A percentile compares a stretch with the other conserved stretches of the same genome.
These are phyloP conservation scores for Pisolithus microcarpus DNA, from an alignment of 768 basidiomycete genomes.

Conservation along the genomic window DNA sequence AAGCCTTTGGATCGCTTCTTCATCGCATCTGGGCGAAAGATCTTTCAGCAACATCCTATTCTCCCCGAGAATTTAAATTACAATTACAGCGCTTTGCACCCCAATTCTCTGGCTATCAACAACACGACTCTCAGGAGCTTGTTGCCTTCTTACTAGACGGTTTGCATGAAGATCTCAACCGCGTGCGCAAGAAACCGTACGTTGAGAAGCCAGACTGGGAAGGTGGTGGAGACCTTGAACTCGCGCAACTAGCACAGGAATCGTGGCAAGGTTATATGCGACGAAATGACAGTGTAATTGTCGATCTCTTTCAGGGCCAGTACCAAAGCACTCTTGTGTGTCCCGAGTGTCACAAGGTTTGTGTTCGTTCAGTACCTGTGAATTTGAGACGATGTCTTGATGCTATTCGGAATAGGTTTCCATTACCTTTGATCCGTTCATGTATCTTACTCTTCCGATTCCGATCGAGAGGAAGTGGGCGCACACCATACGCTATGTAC, in stretches of 20 bases:
- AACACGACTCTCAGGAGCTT: slow-evolving; percentile 97
- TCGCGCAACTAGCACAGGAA: slow-evolving; percentile 72
- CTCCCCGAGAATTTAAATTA: slow-evolving; percentile 91
- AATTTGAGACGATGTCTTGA: not conserved
- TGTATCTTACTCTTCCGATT: slow-evolving; percentile 95
- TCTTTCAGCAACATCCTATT: slow-evolving; percentile 54
- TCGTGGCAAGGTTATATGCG: slow-evolving; percentile 96
- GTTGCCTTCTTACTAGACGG: slow-evolving; percentile 94
- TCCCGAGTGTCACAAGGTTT: slow-evolving; percentile 89
- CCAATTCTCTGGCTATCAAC: slow-evolving; percentile 95
- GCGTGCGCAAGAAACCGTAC: slow-evolving; percentile 89
- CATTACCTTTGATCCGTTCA: slow-evolving; percentile 98
- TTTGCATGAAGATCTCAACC: slow-evolving; percentile 93
- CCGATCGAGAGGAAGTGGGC: slow-evolving; percentile 86
- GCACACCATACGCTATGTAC: slow-evolving; percentile 68
- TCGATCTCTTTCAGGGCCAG: slow-evolving; percentile 97
- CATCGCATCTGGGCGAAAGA: slow-evolving; percentile 73
- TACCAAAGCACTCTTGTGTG: slow-evolving; percentile 93
- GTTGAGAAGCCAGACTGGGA: slow-evolving; percentile 99
- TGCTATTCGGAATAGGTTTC: slow-evolving; percentile 58
- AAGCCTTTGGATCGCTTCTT: slow-evolving; percentile 84
- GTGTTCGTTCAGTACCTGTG: not conserved
- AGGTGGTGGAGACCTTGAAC: slow-evolving; percentile 72
- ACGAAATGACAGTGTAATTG: slow-evolving; percentile 96
- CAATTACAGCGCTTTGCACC: slow-evolving; percentile 89